These are phyloP conservation scores for Vaccinium darrowii DNA, from an alignment of 148 eudicot genomes.

Conservation along the genomic window DNA sequence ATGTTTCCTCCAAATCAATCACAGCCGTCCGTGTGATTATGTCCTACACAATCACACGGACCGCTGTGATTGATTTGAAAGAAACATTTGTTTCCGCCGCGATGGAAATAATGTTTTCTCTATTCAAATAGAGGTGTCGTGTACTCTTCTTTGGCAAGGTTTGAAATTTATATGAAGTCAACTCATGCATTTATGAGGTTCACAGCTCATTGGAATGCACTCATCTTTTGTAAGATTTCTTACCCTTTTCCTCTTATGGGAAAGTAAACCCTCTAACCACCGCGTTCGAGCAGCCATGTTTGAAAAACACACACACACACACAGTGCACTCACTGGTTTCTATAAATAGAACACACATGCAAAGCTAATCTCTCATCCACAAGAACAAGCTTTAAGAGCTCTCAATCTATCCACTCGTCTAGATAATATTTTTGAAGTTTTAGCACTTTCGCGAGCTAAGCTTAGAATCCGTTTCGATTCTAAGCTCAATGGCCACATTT, in stretches of 20 bases:
- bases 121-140: background rate
- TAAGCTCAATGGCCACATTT: constrained; percentile 2
- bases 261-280: constrained; percentile 17
- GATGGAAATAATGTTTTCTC: no score
- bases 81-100: no score
- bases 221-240: background rate
- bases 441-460: background rate
- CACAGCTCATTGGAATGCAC: no score
- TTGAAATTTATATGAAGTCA: background rate
- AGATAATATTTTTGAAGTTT: background rate
- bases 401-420: background rate
- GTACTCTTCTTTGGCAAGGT: background rate
- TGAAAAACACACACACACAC: constrained; percentile 4
- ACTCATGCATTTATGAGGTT: background rate
- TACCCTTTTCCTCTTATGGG: background rate
- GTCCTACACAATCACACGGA: no score
- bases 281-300: constrained; percentile 17
- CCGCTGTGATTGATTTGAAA: no score
- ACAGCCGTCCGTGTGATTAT: no score
- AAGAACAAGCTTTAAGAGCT: background rate
- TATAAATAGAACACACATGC: constrained; percentile 19
- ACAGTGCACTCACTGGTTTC: background rate
- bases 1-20: no score
- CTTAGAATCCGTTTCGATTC: background rate
- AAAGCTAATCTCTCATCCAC: constrained; percentile 9